Base-by-base conservation (phyloP, 805 yeast genomes). In the Ogataea siamensis region DNA sequence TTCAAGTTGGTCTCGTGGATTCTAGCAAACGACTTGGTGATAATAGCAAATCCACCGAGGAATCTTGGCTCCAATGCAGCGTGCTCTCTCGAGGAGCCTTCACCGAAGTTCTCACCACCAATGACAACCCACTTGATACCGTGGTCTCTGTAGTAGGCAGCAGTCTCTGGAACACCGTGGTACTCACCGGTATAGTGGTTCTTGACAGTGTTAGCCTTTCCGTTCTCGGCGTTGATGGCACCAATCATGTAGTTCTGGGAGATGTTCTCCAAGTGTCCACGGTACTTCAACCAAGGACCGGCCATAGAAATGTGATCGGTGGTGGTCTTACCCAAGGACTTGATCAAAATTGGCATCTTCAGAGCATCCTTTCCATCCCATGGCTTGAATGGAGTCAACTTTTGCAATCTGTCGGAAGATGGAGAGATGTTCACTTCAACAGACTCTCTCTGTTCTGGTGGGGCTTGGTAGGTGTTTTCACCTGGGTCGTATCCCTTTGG, bases 211-310 rank as follows among this genome's bases (percentile, higher is more conserved):
- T 91, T 91, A 53, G 95, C 95, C 78, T 91, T 87, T 54, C 82
- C 85, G 71, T 91, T 91, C 74, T 84, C 97, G 63, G 89, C 89
- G 73, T 91, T 91, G 67, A 81, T 89, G 54, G 98, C 98, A 76
- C 99, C 99, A 76, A 91, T 91, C 96, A 91, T 89, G 75, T 93
- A 91, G 79, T 93, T 91, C 80, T 91, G 88, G 54, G 97, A 88
- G 64, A 91, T 93, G 83, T 91, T 91, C 76, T 88, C 91, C 74
- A 91, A 78, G 76, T 91, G 99, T 72, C 99, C 99, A 78, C 97
- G 87, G 91, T 91, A 91, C 76, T 91, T 91, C 79, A 91, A 85
- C 99, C 99, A 91, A 64, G 98, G 97, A 73, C 99, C 99, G 64
- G 99, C 99, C 95, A 87, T 89, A 61, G 98, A 91, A 62, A 91